Evolutionary conservation across 1,284 basidiomycete genomes (phyloP).

Genomic region (Cryptococcus sp.): DNA sequence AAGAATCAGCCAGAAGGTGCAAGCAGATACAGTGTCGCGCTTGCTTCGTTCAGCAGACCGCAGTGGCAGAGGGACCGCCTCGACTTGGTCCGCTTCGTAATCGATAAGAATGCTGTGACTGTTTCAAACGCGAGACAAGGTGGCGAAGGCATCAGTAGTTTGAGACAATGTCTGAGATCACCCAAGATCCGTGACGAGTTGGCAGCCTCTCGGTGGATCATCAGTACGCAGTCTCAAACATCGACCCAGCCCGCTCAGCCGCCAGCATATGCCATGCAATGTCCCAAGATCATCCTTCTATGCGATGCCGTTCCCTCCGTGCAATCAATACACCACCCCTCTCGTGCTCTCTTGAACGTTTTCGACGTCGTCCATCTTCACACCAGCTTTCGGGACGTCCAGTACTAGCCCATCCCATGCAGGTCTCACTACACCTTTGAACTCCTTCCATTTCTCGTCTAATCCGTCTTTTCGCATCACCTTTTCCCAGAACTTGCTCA

Average conservation of each 20-base stretch:
- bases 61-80: too few species aligned
- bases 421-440: conserved; percentile 37
- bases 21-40: too few species aligned
- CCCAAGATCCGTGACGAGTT: too few species aligned
- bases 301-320: not conserved
- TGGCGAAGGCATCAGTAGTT: too few species aligned
- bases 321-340: conserved; percentile 13
- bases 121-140: too few species aligned
- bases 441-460: conserved; percentile 22
- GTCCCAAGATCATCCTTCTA: not conserved
- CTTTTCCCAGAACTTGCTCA: conserved; percentile 29
- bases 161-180: too few species aligned
- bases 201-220: too few species aligned
- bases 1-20: too few species aligned
- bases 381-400: conserved; percentile 16
- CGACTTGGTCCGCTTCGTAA: too few species aligned
- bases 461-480: conserved; percentile 13
- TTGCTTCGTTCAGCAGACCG: too few species aligned
- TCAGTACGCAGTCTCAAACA: not conserved
- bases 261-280: not conserved
- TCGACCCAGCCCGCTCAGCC: not conserved
- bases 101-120: too few species aligned
- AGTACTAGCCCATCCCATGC: conserved; percentile 47
- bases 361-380: conserved; percentile 11
- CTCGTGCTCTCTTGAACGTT: conserved; percentile 12